Evolutionary conservation across 2,329 filamentous ascomycete species (phyloP).

Genomic region (Ceratocystis lukuohia): DNA sequence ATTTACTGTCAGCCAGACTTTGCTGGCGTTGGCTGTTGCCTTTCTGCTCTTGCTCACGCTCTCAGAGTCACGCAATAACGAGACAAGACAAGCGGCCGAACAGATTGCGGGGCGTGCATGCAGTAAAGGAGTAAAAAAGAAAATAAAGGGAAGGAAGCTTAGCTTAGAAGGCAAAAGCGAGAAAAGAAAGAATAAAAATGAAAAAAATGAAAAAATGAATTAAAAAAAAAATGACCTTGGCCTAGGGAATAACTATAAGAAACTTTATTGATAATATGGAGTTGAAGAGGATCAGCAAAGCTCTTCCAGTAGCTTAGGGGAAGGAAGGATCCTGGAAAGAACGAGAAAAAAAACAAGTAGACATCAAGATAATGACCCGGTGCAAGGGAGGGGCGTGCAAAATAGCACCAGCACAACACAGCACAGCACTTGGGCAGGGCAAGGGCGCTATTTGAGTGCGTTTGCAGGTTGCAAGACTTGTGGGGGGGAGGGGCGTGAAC

Average conservation of each 20-base stretch:
- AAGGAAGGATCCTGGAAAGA: not conserved
- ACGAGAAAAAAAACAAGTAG: not conserved
- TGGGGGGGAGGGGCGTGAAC: not conserved
- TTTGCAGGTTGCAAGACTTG: not conserved
- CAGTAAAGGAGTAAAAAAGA: not conserved
- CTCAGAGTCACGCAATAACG: not conserved
- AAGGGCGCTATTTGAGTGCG: not conserved
- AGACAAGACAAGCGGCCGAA: not conserved
- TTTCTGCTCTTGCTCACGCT: not conserved
- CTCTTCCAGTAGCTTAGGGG: conserved; percentile 8
- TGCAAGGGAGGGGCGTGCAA: not conserved
- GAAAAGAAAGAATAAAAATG: not conserved
- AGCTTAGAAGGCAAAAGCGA: not conserved
- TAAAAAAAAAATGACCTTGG: not conserved
- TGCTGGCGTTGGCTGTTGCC: not conserved
- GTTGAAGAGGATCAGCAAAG: conserved; percentile 14
- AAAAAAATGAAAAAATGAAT: not conserved
- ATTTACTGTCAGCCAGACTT: not conserved
- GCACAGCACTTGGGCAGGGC: too few relatives aligned
- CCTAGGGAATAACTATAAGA: conserved; percentile 6
- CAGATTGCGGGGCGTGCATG: not conserved
- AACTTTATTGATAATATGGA: conserved; percentile 8
- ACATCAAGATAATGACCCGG: not conserved
- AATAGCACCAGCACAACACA: too few relatives aligned
- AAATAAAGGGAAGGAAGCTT: conserved; percentile 3